Base-by-base conservation (phyloP, 2,329 filamentous ascomycete genomes). In the Trichoderma sp. region DNA sequence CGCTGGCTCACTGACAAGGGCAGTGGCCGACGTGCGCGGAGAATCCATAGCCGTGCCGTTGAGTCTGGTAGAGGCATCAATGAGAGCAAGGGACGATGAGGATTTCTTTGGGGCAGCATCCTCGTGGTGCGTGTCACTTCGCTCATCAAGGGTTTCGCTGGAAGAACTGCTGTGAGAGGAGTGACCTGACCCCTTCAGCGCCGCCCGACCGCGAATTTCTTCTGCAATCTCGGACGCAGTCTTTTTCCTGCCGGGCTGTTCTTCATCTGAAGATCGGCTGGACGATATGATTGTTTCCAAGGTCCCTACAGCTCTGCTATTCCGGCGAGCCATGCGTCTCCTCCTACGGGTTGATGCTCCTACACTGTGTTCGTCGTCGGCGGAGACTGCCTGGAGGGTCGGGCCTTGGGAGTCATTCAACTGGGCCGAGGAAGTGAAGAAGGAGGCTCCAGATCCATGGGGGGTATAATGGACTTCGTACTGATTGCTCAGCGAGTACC, bases 241-340 rank as follows among this genome's bases (percentile, higher is more conserved):
- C 76, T 87, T 89, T 79, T 88, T 90, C 74, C 85, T 88, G n/a
- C 61, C 58, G 9, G 85, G 82, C 74, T 85, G 86, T 55, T 90
- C 88, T 74, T 91, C 89, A 28, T 90, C 88, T 0, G 88, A 90
- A 1, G 88, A 91, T 30, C 88, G 85, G 73, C 88, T 91, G 0
- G 88, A 89, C 28, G 88, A 90, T 84, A 91, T 91, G 76, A 91
- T 91, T 0, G 89, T 91, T 76, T 91, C 88, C 4, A 91, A 79
- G 1, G 88, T 91, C 3, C 88, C 88, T 78, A 90, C 88, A 6
- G 89, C 89, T 28, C 83, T 82, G 72, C 86, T 88, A 68, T 83
- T 84, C 55, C 85, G 81, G 50, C 86, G 81, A 2, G 78, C 78
- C 0, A 80, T 80, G 57, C 81, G 82, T 23, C 84, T 81, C 23